A percentile compares a stretch with the other conserved stretches of the same genome.
Conservation (phyloP, 75 land plant genomes). For the Selaginella tamariscina region DNA sequence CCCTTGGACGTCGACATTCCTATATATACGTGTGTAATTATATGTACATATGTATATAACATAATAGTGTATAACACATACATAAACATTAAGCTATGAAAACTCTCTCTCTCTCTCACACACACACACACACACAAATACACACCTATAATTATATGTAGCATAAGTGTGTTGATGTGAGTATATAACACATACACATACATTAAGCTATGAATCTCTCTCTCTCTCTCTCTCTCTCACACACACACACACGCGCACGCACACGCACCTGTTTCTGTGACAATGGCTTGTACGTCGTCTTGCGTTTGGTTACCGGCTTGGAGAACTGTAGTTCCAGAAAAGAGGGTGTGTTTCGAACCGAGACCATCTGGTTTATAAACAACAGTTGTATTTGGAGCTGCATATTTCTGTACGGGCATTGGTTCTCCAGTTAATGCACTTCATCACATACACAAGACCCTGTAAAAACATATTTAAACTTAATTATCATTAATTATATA, state of each 20-base stretch:
- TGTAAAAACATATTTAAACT: slow-evolving; percentile 7
- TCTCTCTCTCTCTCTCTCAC: too few species aligned
- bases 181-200: too few species aligned
- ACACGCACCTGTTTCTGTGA: slow-evolving; percentile 32
- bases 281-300: slow-evolving; percentile 26
- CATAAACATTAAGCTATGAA: too few species aligned
- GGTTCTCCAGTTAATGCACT: slow-evolving; percentile 36
- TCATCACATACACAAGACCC: slow-evolving; percentile 35
- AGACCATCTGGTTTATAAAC: slow-evolving; percentile 18
- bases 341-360: slow-evolving; percentile 26
- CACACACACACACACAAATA: too few species aligned
- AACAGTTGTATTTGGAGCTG: slow-evolving; percentile 17
- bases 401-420: slow-evolving; percentile 28
- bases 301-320: slow-evolving; percentile 25
- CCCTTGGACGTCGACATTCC: slow-evolving; percentile 36
- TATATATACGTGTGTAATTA: too few species aligned
- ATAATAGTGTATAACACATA: too few species aligned
- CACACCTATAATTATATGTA: too few species aligned
- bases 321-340: slow-evolving; percentile 30
- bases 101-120: too few species aligned
- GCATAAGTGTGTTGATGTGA: too few species aligned
- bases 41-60: too few species aligned
- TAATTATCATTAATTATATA: neutral
- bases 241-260: too few species aligned
- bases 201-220: too few species aligned